Base-by-base conservation (phyloP, 257 asterid genomes). In the Solanum dulcamara region DNA sequence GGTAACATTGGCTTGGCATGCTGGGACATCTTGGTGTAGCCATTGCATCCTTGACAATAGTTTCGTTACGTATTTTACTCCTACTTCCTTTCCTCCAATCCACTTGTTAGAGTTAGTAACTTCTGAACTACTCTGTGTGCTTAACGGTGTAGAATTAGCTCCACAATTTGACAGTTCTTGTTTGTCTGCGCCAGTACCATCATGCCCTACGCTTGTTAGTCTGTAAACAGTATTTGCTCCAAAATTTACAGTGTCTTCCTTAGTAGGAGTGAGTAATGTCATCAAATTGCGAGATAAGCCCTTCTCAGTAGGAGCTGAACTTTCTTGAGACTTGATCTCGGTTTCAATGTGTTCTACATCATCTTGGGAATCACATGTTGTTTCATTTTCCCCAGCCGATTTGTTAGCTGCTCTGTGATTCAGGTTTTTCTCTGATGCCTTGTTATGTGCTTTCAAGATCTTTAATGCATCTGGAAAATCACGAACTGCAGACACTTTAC, bases 11-110 rank as follows among this genome's bases (percentile, higher is more conserved):
- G 83, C 28, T 77, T 77, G 83, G 9, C 14, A 24, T 72, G 81
- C 72, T 79, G 70, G 67, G 81, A 85, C 89, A 67, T 67, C 83
- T 42, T 67, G 64, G 57, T 80, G 80, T 35, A 40, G 84, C 87
- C 71, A 32, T 67, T 26, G 40, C 62, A 38, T 80, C 88, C 66
- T 28, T 17, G 6, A 57, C 51, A 14, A 85, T 26, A 80, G 35
- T 37, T 53, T n/a, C 24, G 59, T 20, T 62, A 24, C 51, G 13
- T 17, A 7, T 40, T 35, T 67, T 51, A 35, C 20, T 48, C 57
- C 68, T n/a, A 11, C 12, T 33, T 66, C 30, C 62, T 66, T 59
- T 51, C 84, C 87, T 44, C 32, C 64, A 44, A 46, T 42, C 51
- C 10, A 6, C 40, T 60, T 59, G 37, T 75, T 48, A 38, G 67